phyloP scores from a whole-genome alignment of 2,329 filamentous ascomycete species.

The Rhynchosporium secalis region DNA sequence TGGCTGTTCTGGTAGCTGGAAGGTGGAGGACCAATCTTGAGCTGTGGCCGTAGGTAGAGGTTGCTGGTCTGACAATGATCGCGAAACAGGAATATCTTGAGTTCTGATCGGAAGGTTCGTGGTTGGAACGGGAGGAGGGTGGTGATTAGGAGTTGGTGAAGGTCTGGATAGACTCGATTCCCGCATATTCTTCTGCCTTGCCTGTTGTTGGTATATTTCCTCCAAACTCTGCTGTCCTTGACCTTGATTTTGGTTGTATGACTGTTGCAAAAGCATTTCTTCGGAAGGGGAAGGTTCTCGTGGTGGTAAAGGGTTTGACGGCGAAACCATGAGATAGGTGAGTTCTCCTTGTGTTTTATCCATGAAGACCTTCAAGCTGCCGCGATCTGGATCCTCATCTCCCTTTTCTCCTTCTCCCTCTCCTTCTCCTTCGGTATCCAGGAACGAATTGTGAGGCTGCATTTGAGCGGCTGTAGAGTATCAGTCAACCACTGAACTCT shows the following conservation, averaged over 20 bases:
- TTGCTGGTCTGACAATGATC: conserved; percentile 52
- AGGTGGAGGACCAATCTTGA: conserved; percentile 41
- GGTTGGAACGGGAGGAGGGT: conserved; percentile 52
- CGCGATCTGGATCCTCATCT: conserved; percentile 46
- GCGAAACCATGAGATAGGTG: conserved; percentile 67
- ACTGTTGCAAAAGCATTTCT: conserved; percentile 54
- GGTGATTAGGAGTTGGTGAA: conserved; percentile 58
- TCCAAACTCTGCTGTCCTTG: conserved; percentile 42
- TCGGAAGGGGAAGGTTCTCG: conserved; percentile 62
- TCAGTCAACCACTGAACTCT: conserved; percentile 2
- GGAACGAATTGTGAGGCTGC: conserved; percentile 40
- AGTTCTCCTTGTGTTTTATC: conserved; percentile 67
- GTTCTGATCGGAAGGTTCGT: conserved; percentile 44
- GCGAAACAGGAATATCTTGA: conserved; percentile 50
- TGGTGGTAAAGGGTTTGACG: conserved; percentile 65
- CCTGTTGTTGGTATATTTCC: conserved; percentile 37
- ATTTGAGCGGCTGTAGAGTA: conserved; percentile 24
- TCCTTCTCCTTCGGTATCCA: conserved; percentile 50
- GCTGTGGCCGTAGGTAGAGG: conserved; percentile 45
- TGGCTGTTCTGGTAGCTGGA: conserved; percentile 35
- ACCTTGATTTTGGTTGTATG: conserved; percentile 50
- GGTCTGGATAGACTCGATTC: conserved; percentile 53
- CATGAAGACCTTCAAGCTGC: conserved; percentile 59
- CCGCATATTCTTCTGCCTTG: conserved; percentile 58
- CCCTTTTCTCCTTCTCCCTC: conserved; percentile 45